These are phyloP conservation scores for Clavulina sp. DNA, from an alignment of 768 basidiomycete species.

Conservation along the genomic window DNA sequence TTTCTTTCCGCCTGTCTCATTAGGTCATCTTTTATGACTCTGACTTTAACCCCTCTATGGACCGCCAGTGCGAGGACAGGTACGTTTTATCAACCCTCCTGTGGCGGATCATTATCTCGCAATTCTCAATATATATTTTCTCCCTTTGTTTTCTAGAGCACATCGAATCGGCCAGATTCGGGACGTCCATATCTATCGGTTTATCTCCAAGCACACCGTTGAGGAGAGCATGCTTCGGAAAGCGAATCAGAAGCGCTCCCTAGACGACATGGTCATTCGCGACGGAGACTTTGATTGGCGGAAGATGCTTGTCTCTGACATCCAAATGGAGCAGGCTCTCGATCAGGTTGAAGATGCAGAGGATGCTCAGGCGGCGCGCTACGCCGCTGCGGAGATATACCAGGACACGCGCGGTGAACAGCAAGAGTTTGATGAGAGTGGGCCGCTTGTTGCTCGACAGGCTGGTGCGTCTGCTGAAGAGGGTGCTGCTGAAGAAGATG, in stretches of 20 bases:
- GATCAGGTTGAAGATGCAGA: conserved; percentile 79
- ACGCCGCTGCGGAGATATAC: conserved; percentile 60
- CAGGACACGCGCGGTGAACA: conserved; percentile 57
- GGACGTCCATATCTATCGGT: conserved; percentile 91
- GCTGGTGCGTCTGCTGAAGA: conserved; percentile 26
- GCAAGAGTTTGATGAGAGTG: conserved; percentile 52
- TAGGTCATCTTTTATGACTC: conserved; percentile 26
- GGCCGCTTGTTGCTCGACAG: conserved; percentile 3
- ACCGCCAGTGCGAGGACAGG: conserved; percentile 27
- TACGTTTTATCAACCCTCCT: conserved; percentile 2
- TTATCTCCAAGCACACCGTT: conserved; percentile 77
- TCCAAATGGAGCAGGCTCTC: conserved; percentile 48
- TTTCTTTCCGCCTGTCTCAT: no score
- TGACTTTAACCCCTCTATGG: conserved; percentile 28
- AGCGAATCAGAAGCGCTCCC: conserved; percentile 90
- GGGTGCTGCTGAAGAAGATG: conserved; percentile 21
- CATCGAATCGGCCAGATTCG: conserved; percentile 38
- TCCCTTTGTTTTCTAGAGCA: conserved; percentile 17
- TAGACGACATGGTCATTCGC: conserved; percentile 85
- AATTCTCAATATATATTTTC: not conserved
- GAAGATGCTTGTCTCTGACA: conserved; percentile 47
- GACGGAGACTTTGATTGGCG: conserved; percentile 93
- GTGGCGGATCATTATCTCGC: conserved; percentile 32
- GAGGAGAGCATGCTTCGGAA: conserved; percentile 94
- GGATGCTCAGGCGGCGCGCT: conserved; percentile 62